Percentiles rank a stretch among this genome's conserved stretches.
phyloP scores from a whole-genome alignment of 768 basidiomycete species.

The Tylopilus subfusipes region DNA sequence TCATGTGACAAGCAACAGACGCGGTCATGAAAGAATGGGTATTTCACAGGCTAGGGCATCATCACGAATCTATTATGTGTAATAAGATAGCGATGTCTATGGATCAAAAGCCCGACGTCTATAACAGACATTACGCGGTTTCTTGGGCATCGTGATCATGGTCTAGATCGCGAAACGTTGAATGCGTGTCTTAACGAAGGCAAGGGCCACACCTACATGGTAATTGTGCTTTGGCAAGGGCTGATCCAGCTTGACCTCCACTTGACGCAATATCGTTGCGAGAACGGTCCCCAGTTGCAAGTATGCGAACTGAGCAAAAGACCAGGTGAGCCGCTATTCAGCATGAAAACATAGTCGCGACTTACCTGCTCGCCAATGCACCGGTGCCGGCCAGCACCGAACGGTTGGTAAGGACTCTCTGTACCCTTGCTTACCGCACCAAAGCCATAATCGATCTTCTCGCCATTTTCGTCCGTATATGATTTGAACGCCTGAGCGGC shows the following conservation, averaged over 20 bases:
- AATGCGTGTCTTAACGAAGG: conserved; percentile 3
- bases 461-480: conserved; percentile 72
- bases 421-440: conserved; percentile 96
- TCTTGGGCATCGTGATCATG: conserved; percentile 88
- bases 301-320: conserved; percentile 73
- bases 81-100: conserved; percentile 8
- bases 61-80: not conserved
- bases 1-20: conserved; percentile 7
- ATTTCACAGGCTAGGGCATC: too few relatives aligned
- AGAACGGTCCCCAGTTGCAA: conserved; percentile 87
- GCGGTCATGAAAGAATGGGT: too few relatives aligned
- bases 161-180: conserved; percentile 48
- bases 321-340: conserved; percentile 2
- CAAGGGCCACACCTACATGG: conserved; percentile 54
- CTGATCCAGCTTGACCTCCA: conserved; percentile 65
- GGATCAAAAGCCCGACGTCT: conserved; percentile 60
- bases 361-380: conserved; percentile 88
- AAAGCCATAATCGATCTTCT: conserved; percentile 96
- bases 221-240: conserved; percentile 82
- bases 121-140: conserved; percentile 61
- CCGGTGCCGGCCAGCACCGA: conserved; percentile 93
- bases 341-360: not conserved
- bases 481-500: conserved; percentile 74
- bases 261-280: conserved; percentile 67
- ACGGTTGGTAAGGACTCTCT: conserved; percentile 94